Percentiles rank a stretch among this genome's conserved stretches.
Evolutionary conservation across 176 grass and related monocot genomes (phyloP).

Genomic region (Cocos nucifera): DNA sequence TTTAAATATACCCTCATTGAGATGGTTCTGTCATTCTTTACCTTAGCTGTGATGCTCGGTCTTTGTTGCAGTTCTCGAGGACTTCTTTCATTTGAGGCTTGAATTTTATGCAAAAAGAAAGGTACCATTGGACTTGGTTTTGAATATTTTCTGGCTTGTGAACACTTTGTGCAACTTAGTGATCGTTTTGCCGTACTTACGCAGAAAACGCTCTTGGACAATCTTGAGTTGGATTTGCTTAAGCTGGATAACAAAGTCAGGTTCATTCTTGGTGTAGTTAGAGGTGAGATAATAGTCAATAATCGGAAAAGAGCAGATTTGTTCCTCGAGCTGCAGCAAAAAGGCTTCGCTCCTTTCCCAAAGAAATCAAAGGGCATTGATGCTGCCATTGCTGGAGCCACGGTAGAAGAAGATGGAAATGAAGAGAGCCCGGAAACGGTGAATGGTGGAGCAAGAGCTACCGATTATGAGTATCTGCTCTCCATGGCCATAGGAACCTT

Average conservation of each 20-base stretch:
- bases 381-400: conserved; percentile 41
- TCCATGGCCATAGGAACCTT: conserved; percentile 79
- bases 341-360: conserved; percentile 49
- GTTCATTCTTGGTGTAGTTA: conserved; percentile 63
- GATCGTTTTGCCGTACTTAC: background rate
- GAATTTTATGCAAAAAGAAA: conserved; percentile 68
- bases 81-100: conserved; percentile 61
- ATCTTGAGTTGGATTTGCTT: conserved; percentile 45
- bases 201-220: conserved; percentile 49
- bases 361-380: conserved; percentile 43
- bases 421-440: conserved; percentile 33
- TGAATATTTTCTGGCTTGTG: background rate
- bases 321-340: conserved; percentile 50
- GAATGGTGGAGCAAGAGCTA: conserved; percentile 15
- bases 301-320: conserved; percentile 80
- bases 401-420: conserved; percentile 35
- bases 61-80: conserved; percentile 55
- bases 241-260: conserved; percentile 64
- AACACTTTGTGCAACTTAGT: background rate
- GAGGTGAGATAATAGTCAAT: conserved; percentile 42
- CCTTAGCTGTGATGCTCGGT: conserved; percentile 10
- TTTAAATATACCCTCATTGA: too few species aligned
- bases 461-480: conserved; percentile 81
- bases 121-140: conserved; percentile 24
- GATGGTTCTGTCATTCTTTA: too few species aligned